Evolutionary conservation across 805 yeast species (phyloP).

Genomic region (Spathaspora passalidarum): DNA sequence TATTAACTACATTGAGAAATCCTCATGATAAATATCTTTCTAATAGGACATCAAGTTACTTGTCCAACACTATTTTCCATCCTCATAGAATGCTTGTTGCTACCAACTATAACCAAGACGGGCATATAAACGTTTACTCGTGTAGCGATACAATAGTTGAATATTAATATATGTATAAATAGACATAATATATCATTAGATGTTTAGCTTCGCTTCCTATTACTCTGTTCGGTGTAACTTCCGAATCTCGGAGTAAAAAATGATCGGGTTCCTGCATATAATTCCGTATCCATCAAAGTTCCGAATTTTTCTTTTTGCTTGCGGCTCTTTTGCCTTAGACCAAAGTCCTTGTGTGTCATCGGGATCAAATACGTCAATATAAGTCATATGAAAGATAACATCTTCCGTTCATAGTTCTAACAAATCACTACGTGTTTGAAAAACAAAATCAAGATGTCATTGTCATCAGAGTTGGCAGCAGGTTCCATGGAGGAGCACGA

Average conservation of each 20-base stretch:
- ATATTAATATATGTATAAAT: conserved; percentile 17
- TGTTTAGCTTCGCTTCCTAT: conserved; percentile 1
- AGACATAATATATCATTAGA: background rate
- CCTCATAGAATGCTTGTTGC: conserved; percentile 96
- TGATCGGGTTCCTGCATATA: background rate
- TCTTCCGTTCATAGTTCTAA: too few relatives aligned
- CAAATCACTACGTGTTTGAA: too few relatives aligned
- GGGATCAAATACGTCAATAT: too few relatives aligned
- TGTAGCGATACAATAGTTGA: conserved; percentile 38
- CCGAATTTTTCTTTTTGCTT: background rate
- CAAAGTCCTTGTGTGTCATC: too few relatives aligned
- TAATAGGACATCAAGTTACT: conserved; percentile 48
- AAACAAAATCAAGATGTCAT: conserved; percentile 22
- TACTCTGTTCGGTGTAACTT: background rate
- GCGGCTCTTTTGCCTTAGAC: background rate
- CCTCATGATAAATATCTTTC: conserved; percentile 42
- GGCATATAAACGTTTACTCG: conserved; percentile 59
- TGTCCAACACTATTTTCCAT: conserved; percentile 73
- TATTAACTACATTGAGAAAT: conserved; percentile 58
- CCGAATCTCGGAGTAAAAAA: background rate
- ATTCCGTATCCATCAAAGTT: background rate
- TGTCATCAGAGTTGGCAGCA: conserved; percentile 39
- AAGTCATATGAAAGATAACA: too few relatives aligned
- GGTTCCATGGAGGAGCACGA: conserved; percentile 37
- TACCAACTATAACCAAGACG: conserved; percentile 75